A percentile compares a stretch with the other conserved stretches of the same genome.
Conservation (phyloP, 2,329 filamentous ascomycete genomes). For the Alternaria triticina region DNA sequence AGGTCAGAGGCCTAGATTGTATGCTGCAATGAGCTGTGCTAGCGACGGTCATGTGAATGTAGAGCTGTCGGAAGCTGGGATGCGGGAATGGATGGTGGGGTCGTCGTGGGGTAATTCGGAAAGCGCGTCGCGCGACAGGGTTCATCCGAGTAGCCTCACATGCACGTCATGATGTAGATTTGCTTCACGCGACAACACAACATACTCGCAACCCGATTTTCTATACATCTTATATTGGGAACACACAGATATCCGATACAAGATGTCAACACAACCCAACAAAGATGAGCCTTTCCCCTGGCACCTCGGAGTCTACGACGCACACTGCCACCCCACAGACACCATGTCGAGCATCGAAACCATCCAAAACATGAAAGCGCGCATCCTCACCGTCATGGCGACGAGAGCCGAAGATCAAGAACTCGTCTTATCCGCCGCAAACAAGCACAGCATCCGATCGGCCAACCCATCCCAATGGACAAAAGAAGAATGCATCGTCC, state of each 20-base stretch:
- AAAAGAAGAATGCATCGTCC: constrained; percentile 60
- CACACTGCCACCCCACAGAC: constrained; percentile 85
- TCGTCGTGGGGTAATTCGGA: background rate
- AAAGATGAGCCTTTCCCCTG: constrained; percentile 62
- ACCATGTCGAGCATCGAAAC: constrained; percentile 67
- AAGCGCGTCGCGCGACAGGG: constrained; percentile 6
- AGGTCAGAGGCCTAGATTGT: background rate
- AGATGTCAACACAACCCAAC: constrained; percentile 5
- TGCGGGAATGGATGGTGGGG: background rate
- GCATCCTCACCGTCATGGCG: constrained; percentile 75
- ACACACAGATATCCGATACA: background rate
- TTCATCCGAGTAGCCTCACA: constrained; percentile 1
- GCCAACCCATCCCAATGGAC: constrained; percentile 32
- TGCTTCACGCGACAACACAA: background rate
- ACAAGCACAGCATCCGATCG: constrained; percentile 57
- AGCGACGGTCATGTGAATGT: background rate
- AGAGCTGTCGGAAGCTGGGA: background rate
- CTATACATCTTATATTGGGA: too few species aligned
- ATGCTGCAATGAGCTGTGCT: background rate
- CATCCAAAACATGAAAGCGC: constrained; percentile 70
- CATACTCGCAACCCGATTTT: background rate
- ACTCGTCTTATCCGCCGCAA: constrained; percentile 69
- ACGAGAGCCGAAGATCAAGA: constrained; percentile 77
- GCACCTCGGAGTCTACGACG: constrained; percentile 75
- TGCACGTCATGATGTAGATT: constrained; percentile 15